phyloP scores from a whole-genome alignment of 306 rosid species.

The Albizia julibrissin region DNA sequence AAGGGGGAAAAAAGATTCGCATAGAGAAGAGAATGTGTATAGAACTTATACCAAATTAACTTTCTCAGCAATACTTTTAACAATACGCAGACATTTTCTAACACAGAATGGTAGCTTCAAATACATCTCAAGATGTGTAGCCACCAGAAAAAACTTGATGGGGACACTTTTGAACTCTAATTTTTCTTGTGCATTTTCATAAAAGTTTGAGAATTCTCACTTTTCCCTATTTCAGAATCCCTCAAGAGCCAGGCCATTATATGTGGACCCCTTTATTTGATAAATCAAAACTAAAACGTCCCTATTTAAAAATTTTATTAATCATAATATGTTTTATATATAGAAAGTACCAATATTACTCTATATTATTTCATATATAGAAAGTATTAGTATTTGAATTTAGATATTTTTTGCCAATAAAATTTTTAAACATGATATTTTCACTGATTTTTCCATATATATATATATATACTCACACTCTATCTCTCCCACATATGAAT shows the following conservation, averaged over 20 bases:
- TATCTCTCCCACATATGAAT: too few relatives aligned
- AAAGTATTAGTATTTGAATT: too few relatives aligned
- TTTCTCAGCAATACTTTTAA: neutral
- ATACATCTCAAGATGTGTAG: neutral
- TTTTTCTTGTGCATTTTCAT: neutral
- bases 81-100: neutral
- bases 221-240: neutral
- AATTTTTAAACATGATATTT: too few relatives aligned
- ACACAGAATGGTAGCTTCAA: conserved; percentile 10
- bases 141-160: conserved; percentile 4
- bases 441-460: too few relatives aligned
- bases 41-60: conserved; percentile 4
- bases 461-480: too few relatives aligned
- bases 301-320: too few relatives aligned
- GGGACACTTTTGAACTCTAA: neutral
- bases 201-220: neutral
- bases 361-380: too few relatives aligned
- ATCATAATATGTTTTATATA: too few relatives aligned
- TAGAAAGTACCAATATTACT: too few relatives aligned
- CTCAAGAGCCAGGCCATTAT: neutral
- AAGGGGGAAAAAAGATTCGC: conserved; percentile 13
- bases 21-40: neutral
- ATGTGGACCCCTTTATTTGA: neutral
- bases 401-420: too few relatives aligned
- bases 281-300: too few relatives aligned